Evolutionary conservation across 2,329 filamentous ascomycete species (phyloP).

Genomic region (Dryadomyces sulphureus): DNA sequence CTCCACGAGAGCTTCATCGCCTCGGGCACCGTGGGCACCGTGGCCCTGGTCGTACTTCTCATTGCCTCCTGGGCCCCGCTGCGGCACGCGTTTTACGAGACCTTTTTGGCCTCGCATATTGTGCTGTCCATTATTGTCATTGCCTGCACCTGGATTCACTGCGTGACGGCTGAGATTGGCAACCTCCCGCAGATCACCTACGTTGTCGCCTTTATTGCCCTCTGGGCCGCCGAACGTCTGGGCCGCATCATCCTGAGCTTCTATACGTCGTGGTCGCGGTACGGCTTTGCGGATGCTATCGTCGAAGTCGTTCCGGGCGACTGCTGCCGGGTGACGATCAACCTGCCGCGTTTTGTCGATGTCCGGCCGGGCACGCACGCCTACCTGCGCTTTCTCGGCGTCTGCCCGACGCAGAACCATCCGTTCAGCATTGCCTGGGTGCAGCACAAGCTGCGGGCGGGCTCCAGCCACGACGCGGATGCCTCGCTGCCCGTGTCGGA

Average conservation of each 20-base stretch:
- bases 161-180: conserved; percentile 49
- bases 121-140: conserved; percentile 54
- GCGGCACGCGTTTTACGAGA: conserved; percentile 93
- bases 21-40: conserved; percentile 36
- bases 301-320: conserved; percentile 58
- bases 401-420: conserved; percentile 58
- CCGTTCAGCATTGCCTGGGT: conserved; percentile 71
- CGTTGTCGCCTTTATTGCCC: conserved; percentile 55
- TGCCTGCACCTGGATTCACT: conserved; percentile 64
- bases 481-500: conserved; percentile 22
- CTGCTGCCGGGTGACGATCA: conserved; percentile 53
- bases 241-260: conserved; percentile 47
- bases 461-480: conserved; percentile 12
- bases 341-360: conserved; percentile 49
- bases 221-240: conserved; percentile 58
- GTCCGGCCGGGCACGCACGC: conserved; percentile 59
- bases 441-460: conserved; percentile 30
- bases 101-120: conserved; percentile 80
- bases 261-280: conserved; percentile 49
- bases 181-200: conserved; percentile 58
- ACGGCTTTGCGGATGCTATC: conserved; percentile 46
- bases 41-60: conserved; percentile 50
- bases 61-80: conserved; percentile 63
- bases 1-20: conserved; percentile 46
- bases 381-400: conserved; percentile 54